A percentile compares a stretch with the other conserved stretches of the same genome.
Evolutionary conservation across 305 asterid genomes (phyloP).

Genomic region (Fraxinus sp.): DNA sequence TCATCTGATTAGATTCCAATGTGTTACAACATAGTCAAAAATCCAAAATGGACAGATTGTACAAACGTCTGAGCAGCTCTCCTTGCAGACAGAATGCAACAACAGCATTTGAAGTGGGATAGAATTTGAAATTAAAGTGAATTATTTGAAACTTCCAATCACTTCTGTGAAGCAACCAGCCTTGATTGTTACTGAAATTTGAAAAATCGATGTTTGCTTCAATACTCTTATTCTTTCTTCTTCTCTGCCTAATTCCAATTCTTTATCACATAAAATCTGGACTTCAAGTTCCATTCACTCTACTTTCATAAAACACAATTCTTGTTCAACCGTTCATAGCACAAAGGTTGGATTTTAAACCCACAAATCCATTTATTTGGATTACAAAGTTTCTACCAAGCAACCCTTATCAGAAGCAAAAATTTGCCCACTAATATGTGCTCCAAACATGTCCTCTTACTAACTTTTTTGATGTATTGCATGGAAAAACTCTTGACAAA

Average conservation of each 20-base stretch:
- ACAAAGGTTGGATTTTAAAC: conserved; percentile 3
- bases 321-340: background rate
- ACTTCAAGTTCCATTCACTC: conserved; percentile 7
- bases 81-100: background rate
- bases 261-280: conserved; percentile 5
- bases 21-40: background rate
- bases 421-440: conserved; percentile 2
- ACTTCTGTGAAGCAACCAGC: background rate
- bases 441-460: background rate
- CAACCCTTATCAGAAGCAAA: conserved; percentile 5
- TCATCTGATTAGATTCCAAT: background rate
- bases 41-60: background rate
- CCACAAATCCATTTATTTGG: background rate
- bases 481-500: background rate
- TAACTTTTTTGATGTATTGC: background rate
- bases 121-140: background rate
- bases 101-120: background rate
- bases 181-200: background rate
- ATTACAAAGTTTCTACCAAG: conserved; percentile 8
- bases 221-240: conserved; percentile 4
- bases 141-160: background rate
- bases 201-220: conserved; percentile 2
- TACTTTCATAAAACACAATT: background rate
- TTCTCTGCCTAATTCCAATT: background rate
- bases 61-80: background rate